These are phyloP conservation scores for Pezicula carpinea DNA, from an alignment of 2,329 filamentous ascomycete species.

Conservation along the genomic window DNA sequence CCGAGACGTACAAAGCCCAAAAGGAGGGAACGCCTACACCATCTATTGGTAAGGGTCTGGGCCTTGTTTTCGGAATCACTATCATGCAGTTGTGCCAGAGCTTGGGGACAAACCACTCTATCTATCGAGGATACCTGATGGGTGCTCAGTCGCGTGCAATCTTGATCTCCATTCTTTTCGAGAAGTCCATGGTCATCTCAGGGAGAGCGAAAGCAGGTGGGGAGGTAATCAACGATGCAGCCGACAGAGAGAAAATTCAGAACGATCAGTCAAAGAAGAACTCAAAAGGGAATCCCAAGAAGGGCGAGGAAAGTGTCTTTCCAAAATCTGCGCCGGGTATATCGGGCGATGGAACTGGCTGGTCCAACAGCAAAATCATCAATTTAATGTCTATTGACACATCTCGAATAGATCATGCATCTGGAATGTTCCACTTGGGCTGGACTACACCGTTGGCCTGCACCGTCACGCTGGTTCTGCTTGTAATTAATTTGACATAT, in stretches of 20 bases:
- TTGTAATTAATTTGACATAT: constrained; percentile 84
- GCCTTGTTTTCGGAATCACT: constrained; percentile 79
- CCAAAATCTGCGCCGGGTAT: constrained; percentile 32
- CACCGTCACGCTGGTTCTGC: constrained; percentile 71
- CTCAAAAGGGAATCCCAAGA: constrained; percentile 56
- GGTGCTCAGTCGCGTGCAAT: constrained; percentile 79
- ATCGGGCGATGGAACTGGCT: constrained; percentile 69
- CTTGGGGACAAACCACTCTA: constrained; percentile 80
- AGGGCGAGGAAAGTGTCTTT: constrained; percentile 35
- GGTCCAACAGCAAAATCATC: constrained; percentile 88
- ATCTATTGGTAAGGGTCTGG: constrained; percentile 69
- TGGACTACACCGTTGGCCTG: constrained; percentile 84
- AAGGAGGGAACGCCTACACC: constrained; percentile 49
- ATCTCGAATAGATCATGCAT: constrained; percentile 85
- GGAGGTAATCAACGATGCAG: neutral
- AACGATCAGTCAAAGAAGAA: constrained; percentile 73
- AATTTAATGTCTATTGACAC: constrained; percentile 96
- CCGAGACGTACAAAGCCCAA: constrained; percentile 59
- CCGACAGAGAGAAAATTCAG: neutral
- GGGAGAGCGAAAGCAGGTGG: constrained; percentile 81
- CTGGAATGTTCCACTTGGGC: constrained; percentile 81
- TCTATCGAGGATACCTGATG: constrained; percentile 88
- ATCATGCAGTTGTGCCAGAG: constrained; percentile 82
- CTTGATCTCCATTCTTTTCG: constrained; percentile 82
- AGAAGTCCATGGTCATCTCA: constrained; percentile 87